Evolutionary conservation across 306 rosid species (phyloP).

Genomic region (Canavalia gladiata): DNA sequence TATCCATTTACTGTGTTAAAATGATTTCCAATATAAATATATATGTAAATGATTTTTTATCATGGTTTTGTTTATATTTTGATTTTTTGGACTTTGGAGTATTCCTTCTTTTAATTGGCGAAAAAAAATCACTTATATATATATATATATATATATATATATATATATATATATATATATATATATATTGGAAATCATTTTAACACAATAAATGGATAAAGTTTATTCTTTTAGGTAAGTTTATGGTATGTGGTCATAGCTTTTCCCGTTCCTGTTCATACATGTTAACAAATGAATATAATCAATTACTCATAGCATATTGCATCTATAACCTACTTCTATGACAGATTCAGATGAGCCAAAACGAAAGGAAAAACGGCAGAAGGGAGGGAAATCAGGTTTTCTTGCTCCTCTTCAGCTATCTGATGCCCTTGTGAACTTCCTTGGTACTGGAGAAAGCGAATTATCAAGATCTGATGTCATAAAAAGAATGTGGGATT

Average conservation of each 20-base stretch:
- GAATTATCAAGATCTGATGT: conserved; percentile 68
- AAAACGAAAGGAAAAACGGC: conserved; percentile 67
- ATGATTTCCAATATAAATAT: no score
- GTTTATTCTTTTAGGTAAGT: neutral
- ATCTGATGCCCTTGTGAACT: conserved; percentile 74
- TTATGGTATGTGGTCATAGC: conserved; percentile 19
- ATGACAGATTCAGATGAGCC: conserved; percentile 63
- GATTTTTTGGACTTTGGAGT: neutral
- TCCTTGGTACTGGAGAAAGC: conserved; percentile 80
- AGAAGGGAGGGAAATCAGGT: conserved; percentile 75
- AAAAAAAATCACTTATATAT: neutral
- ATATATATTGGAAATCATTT: conserved; percentile 6
- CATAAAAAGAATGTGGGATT: conserved; percentile 81
- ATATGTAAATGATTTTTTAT: no score
- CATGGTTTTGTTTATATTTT: conserved; percentile 16
- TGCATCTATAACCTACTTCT: conserved; percentile 25
- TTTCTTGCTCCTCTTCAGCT: conserved; percentile 81
- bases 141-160: neutral
- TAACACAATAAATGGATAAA: conserved; percentile 25
- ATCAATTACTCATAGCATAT: conserved; percentile 29
- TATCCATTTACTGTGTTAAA: no score
- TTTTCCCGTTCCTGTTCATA: conserved; percentile 35
- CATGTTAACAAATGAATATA: conserved; percentile 23
- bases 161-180: neutral
- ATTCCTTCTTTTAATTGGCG: neutral